Base-by-base conservation (phyloP, 345 rosid species). In the Sapria himalayana region DNA sequence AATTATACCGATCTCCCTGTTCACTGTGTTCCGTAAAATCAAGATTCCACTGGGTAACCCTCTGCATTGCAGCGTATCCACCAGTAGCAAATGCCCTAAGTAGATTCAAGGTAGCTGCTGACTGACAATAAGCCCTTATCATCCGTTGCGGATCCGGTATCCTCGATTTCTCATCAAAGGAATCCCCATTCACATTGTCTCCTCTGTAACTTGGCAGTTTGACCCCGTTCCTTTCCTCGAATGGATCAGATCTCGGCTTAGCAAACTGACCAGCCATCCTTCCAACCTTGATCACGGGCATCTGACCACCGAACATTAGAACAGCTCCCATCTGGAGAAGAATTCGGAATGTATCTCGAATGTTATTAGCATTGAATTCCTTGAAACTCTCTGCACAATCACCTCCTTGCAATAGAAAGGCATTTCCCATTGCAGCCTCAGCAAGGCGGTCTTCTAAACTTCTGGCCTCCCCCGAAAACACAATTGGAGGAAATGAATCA, bases 241-340 rank as follows among this genome's bases (percentile, higher is more conserved):
- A 66, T 6, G 67, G 25, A 1, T 76, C 80, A 5, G 85, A 76
- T 52, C 85, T 72, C 11, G 85, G 85, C 48, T 75, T 75, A 2
- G 79, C 85, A 56, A 75, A 75, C 39, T 75, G 79, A 22, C 85
- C 85, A 1, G 85, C 85, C 85, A 76, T 76, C 52, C 85, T 76
- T 19, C 85, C 80, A 43, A 76, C 85, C 85, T 72, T 76, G 37
- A 76, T 44, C 2, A 76, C 85, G 2, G 80, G 85, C 52, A 76
- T 52, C 49, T 72, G 85, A 13, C 85, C 85, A 10, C 85, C 85
- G 24, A 76, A 72, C 85, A 76, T 76, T 58, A 76, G 50, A 38
- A 76, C 85, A 22, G 63, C 85, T 29, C 85, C 71, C 85, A 76
- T 76, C 50, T 72, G 85, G 13, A 76, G 76, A 29, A 76, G 55